Base-by-base conservation (phyloP, 352 stramenopile species). In the Pythium oligandrum region DNA sequence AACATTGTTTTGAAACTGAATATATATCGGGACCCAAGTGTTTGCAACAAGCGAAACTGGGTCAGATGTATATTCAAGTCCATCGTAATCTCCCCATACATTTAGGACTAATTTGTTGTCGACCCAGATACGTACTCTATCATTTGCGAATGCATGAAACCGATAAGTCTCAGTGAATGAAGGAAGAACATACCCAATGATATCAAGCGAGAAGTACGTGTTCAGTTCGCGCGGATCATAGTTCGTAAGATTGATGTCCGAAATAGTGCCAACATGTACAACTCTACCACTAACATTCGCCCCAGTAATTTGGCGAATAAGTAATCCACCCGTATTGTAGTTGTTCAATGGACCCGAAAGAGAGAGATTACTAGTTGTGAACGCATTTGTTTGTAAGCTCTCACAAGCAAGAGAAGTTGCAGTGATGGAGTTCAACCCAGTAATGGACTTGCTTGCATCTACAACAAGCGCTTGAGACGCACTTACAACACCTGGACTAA, bases 91-190 rank as follows among this genome's bases (percentile, higher is more conserved):
- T 4, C 37, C 44, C 44, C 44, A 49, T 9, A 12, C 44, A 49
- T 49, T 49, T 0, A 49, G 30, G 44, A 49, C n/a, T 17, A 49
- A 17, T 11, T 7, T 49, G 44, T 49, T 49, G 30, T 49, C 37
- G 5, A 49, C 44, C 44, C 44, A 49, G 6, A 49, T 49, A 4
- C 44, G 44, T 9, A 49, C 44, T 33, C 44, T 6, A 36, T 49
- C 44, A 49, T 49, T 12, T 11, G 44, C 44, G 7, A 49, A 38
- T 11, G 44, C 44, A 12, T 36, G n/a, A 12, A 49, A 49, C 6
- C 44, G 44, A 36, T 49, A 49, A 4, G 26, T 9, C 17, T 49
- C 44, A 9, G 44, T 49, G 3, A 8, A 26, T 36, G 44, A 12
- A 1, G 44, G 44, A 9, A 49, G 44, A 11, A 49, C n/a, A 36